phyloP scores from a whole-genome alignment of 108 stramenopile genomes.

The Nannochloropsis gaditana region DNA sequence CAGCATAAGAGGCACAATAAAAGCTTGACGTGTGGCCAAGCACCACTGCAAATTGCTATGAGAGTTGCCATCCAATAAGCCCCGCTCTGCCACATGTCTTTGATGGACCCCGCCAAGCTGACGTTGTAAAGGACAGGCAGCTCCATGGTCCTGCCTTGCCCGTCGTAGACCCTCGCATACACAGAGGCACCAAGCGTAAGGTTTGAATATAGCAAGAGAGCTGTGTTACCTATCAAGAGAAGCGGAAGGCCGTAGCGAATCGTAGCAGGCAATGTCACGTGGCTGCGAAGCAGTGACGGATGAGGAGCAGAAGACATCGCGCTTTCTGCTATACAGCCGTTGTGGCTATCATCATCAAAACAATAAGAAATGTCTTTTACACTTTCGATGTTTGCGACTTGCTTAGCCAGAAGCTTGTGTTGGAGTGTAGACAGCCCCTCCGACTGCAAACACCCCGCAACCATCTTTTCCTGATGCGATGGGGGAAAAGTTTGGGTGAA shows the following conservation, averaged over 20 bases:
- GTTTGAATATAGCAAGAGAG: conserved; percentile 1
- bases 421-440: too few relatives aligned
- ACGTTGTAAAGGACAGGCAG: conserved; percentile 20
- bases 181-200: background rate
- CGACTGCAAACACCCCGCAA: too few relatives aligned
- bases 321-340: too few relatives aligned
- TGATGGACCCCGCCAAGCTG: background rate
- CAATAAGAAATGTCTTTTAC: too few relatives aligned
- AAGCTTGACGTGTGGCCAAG: conserved; percentile 16
- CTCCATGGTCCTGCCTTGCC: background rate
- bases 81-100: background rate
- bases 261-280: background rate
- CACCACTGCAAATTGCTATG: background rate
- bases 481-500: too few relatives aligned
- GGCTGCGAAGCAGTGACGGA: background rate
- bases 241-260: background rate
- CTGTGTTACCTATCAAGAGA: background rate
- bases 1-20: background rate
- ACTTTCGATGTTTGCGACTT: too few relatives aligned
- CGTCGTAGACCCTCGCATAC: background rate
- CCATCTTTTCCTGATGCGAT: too few relatives aligned
- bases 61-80: background rate
- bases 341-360: too few relatives aligned
- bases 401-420: too few relatives aligned
- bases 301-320: background rate